phyloP scores from a whole-genome alignment of 1,139 yeast genomes.

The Pichiaceae sp. region DNA sequence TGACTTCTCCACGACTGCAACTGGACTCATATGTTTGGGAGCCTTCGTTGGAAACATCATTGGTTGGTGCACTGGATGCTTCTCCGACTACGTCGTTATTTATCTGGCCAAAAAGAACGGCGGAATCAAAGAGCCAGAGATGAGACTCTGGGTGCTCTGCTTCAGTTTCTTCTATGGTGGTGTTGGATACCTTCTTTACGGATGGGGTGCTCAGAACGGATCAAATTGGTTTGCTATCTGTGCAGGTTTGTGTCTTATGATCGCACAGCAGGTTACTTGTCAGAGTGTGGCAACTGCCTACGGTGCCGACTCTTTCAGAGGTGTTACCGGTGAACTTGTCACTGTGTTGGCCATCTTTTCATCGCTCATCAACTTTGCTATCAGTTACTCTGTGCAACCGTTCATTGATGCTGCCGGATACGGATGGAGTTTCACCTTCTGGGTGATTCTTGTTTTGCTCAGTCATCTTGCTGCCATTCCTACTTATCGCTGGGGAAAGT shows the following conservation, averaged over 20 bases:
- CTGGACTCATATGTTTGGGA: conserved; percentile 70
- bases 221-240: conserved; percentile 35
- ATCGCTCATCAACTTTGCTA: conserved; percentile 11
- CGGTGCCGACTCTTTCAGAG: conserved; percentile 46
- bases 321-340: conserved; percentile 31
- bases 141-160: conserved; percentile 25
- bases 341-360: conserved; percentile 13
- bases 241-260: conserved; percentile 31
- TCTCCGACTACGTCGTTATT: conserved; percentile 19
- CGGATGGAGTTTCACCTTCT: conserved; percentile 10
- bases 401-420: conserved; percentile 10
- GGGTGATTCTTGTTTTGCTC: conserved; percentile 6
- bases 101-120: conserved; percentile 45
- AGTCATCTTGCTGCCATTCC: conserved; percentile 9
- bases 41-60: conserved; percentile 57
- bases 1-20: conserved; percentile 55
- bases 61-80: conserved; percentile 57
- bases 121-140: conserved; percentile 60
- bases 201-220: conserved; percentile 45
- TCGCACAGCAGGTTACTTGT: conserved; percentile 45
- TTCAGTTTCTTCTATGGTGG: conserved; percentile 44
- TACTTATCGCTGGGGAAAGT: conserved; percentile 8
- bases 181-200: conserved; percentile 62
- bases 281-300: conserved; percentile 49
- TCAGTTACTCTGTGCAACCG: conserved; percentile 11